Conservation (phyloP, 2,329 filamentous ascomycete species). For the Epichloe scottii region DNA sequence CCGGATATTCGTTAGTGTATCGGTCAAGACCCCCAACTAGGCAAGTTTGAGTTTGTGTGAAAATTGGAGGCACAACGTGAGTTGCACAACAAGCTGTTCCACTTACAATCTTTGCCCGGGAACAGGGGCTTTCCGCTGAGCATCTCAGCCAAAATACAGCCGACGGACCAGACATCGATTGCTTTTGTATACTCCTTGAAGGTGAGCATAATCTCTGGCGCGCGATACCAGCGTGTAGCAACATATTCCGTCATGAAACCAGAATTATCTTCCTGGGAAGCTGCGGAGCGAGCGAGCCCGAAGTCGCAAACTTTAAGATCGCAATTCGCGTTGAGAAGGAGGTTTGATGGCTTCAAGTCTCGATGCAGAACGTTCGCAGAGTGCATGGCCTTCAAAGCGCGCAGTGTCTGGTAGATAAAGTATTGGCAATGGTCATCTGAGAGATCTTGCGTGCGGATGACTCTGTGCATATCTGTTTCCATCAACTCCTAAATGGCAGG, state of each 20-base stretch:
- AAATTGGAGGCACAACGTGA: background rate
- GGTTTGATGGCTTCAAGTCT: constrained; percentile 93
- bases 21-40: background rate
- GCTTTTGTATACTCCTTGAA: constrained; percentile 99
- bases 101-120: constrained; percentile 91
- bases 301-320: constrained; percentile 99
- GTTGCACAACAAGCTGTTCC: background rate
- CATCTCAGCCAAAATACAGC: constrained; percentile 97
- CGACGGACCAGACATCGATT: constrained; percentile 98
- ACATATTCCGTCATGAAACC: constrained; percentile 99
- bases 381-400: constrained; percentile 97
- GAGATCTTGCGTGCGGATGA: constrained; percentile 95
- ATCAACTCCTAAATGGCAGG: constrained; percentile 63
- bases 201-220: constrained; percentile 98
- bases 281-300: constrained; percentile 85
- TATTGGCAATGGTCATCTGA: constrained; percentile 99
- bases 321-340: constrained; percentile 95
- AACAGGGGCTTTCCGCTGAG: constrained; percentile 95
- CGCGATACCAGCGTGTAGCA: constrained; percentile 96
- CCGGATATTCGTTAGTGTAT: background rate
- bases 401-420: constrained; percentile 98
- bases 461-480: constrained; percentile 99
- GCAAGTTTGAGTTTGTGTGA: background rate
- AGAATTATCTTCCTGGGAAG: constrained; percentile 98
- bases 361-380: constrained; percentile 96